A percentile compares a stretch with the other conserved stretches of the same genome.
Conservation (phyloP, 1,284 basidiomycete genomes). For the Ceratobasidium sp. region DNA sequence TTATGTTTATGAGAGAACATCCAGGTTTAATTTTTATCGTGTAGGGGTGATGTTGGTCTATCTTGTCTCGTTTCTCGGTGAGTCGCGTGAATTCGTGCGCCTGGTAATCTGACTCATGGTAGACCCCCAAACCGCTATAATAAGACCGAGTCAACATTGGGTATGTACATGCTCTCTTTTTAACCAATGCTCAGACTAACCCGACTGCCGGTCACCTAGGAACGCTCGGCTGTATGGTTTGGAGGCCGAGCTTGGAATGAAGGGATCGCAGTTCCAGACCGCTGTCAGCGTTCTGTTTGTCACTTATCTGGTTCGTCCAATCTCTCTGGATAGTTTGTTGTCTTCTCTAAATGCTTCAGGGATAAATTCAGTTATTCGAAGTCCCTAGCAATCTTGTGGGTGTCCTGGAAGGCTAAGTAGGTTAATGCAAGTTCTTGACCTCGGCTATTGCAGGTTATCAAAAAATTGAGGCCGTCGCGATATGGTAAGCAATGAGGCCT, state of each 20-base stretch:
- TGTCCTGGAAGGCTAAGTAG: neutral
- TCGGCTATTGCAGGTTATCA: conserved; percentile 40
- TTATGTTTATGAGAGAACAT: neutral
- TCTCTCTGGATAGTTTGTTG: neutral
- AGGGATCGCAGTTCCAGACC: conserved; percentile 44
- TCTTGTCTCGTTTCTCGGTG: conserved; percentile 47
- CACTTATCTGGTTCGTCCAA: conserved; percentile 44
- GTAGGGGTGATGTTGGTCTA: conserved; percentile 48
- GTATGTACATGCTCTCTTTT: neutral
- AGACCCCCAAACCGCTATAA: neutral
- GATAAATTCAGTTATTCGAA: conserved; percentile 39
- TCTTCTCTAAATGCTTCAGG: neutral
- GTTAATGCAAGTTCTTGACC: neutral
- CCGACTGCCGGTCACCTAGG: conserved; percentile 15
- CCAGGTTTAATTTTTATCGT: too few relatives aligned
- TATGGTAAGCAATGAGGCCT: conserved; percentile 34
- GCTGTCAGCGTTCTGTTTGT: conserved; percentile 48
- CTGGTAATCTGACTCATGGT: neutral
- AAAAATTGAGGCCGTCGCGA: conserved; percentile 48
- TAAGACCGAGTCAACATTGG: conserved; percentile 48
- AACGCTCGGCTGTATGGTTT: conserved; percentile 49
- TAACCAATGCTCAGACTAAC: neutral
- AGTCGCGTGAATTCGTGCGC: neutral
- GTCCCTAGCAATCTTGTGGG: conserved; percentile 47
- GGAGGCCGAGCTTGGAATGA: conserved; percentile 46